Conservation (phyloP, 345 rosid genomes). For the Physaria fendleri region DNA sequence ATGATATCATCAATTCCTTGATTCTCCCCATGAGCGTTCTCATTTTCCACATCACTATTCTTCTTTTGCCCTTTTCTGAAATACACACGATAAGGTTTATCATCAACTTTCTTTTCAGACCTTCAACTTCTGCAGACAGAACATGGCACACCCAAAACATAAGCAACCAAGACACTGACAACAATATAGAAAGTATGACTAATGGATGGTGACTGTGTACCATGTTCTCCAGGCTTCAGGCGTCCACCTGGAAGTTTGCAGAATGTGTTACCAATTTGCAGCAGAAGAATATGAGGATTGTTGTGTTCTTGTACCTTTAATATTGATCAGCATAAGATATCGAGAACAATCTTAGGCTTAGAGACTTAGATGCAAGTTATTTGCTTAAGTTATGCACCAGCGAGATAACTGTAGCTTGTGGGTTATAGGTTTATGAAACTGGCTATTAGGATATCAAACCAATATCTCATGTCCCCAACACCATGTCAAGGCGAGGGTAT, state of each 20-base stretch:
- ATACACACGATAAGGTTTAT: no score
- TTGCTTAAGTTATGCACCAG: conserved; percentile 1
- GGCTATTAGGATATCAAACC: not conserved
- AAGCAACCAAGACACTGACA: not conserved
- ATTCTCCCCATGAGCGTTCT: no score
- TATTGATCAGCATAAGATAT: conserved; percentile 2
- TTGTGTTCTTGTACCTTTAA: conserved; percentile 95
- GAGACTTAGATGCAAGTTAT: not conserved
- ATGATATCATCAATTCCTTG: no score
- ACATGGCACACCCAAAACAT: conserved; percentile 15
- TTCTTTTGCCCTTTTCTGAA: no score
- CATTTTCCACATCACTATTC: no score
- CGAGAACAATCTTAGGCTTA: not conserved
- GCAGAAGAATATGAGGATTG: conserved; percentile 93
- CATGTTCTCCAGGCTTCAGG: conserved; percentile 94
- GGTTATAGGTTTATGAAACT: not conserved
- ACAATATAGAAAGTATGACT: not conserved
- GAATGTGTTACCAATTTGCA: conserved; percentile 94
- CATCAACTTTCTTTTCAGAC: conserved; percentile 85
- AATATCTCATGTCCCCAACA: not conserved
- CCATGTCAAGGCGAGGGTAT: conserved; percentile 3
- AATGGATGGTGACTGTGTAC: conserved; percentile 28
- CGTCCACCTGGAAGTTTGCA: conserved; percentile 99
- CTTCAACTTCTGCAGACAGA: conserved; percentile 65
- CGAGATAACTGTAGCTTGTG: not conserved